These are phyloP conservation scores for Paramecium tetraurelia DNA, from an alignment of 73 alveolate species.

Conservation along the genomic window DNA sequence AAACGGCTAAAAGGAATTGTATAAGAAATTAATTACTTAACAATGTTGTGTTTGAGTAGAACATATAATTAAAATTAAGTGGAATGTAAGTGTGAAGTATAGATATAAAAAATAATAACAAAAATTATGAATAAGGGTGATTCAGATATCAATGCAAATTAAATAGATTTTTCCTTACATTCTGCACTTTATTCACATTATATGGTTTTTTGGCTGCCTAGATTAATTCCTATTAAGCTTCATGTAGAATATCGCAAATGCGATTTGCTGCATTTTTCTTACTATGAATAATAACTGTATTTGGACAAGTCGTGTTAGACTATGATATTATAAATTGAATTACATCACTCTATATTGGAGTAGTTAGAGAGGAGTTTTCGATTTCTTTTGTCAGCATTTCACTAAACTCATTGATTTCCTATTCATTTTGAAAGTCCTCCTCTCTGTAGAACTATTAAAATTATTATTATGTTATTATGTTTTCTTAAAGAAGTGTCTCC, in stretches of 20 bases:
- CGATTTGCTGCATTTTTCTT: neutral
- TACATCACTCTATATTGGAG: constrained; percentile 46
- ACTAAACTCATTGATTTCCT: constrained; percentile 18
- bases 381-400: neutral
- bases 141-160: constrained; percentile 7
- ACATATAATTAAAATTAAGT: neutral
- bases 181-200: constrained; percentile 11
- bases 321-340: neutral
- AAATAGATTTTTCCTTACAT: constrained; percentile 19
- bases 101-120: neutral
- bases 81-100: neutral
- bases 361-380: neutral
- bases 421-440: constrained; percentile 15
- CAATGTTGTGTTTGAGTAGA: neutral
- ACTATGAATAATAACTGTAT: neutral
- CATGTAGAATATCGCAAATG: neutral
- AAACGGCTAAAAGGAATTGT: neutral
- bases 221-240: neutral
- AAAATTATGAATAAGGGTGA: neutral
- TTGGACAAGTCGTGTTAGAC: constrained; percentile 37
- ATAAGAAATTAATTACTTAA: neutral
- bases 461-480: neutral
- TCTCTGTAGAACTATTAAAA: neutral
- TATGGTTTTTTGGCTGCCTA: constrained; percentile 29
- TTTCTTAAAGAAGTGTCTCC: constrained; percentile 7